Base-by-base conservation (phyloP, 768 basidiomycete species). In the Leucosporidium yakuticum region DNA sequence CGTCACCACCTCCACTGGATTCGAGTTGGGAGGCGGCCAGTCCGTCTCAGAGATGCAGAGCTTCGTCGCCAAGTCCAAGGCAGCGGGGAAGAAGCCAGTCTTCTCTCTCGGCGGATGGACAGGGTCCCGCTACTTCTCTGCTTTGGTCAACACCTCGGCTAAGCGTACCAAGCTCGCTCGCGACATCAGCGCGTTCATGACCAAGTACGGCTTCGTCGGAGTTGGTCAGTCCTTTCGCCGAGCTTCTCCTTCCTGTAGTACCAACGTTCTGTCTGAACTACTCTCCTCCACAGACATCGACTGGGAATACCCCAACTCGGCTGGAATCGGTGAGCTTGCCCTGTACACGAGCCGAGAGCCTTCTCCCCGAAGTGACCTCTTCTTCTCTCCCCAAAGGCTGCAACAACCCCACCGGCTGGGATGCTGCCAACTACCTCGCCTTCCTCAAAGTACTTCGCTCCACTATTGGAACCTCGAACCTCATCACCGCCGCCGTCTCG, bases 81-180 rank as follows among this genome's bases (percentile, higher is more conserved):
- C 47, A 4, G 14, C 29, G 12, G 39, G 27, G 31, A 56, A 34
- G 31, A 19, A 34, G 20, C 55, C 89, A 65, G 87, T 90, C 78
- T 82, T 94, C 63, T 90, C 91, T 76, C 80, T 96, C 58, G 94
- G 94, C 49, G 94, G 95, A 20, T 97, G 95, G 95, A 85, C 85
- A 8, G 95, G 91, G 39, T 47, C 48, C 66, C 89, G 88, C 68
- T 83, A 86, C 79, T 96, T 96, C 78, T 94, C 91, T 1, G 71
- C 81, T 0, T 87, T 87, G 7, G 86, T 91, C 61, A 79, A 83
- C 21, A 85, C 83, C 6, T 64, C 79, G 1, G 68, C 78, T 19
- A 83, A 76, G 71, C 82, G 91, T 65, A 68, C 79, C 50, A 80
- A 73, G 0, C 88, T 96, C 67, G 85, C 82, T 54, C 72, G 77